Evolutionary conservation across 371 early-diverging fungal species (phyloP), one percentile per base, ranked within the genome.

Genomic region (Mortierella sp.): DNA sequence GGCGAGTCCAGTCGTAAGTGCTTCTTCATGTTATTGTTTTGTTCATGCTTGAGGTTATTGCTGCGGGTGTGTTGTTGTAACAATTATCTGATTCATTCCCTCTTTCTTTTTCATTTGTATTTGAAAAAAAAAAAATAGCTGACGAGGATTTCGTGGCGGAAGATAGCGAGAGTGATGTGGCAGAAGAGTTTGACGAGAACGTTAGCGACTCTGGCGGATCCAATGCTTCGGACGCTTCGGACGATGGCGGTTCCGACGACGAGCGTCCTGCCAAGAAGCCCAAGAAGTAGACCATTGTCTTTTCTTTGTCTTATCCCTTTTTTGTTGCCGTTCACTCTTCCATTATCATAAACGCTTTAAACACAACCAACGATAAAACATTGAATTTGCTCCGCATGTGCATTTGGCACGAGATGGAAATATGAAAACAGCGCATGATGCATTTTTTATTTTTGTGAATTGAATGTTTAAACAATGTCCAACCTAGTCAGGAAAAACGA

Each of bases 111-210:
- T 69, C 43, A 50, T 28, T 69, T 31, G 76, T 24, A 13, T n/a
- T 5, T 5, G n/a, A n/a, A n/a, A n/a, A n/a, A n/a, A n/a, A 37
- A 44, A 31, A 5, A 34, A 53, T 88, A 93, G 95, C 95, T 87
- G 97, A 97, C 88, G 96, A 96, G 90, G 97, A 96, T 89, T 98
- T 97, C 89, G 94, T 95, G 13, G 98, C 95, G 28, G 93, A 89
- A 46, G 96, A 94, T 14, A 93, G 91, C 61, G 96, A 93, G 79
- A 94, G 95, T 83, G 98, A 98, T 83, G 96, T 96, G 2, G 94
- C 93, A 13, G 97, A 98, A 86, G 98, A 98, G 82, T 98, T 92
- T 82, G 96, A 97, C 86, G 96, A 95, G 77, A 92, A 97, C 79
- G 91, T 90, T 19, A 81, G 86, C 43, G 88, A 89, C 80, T 88